Evolutionary conservation across 768 basidiomycete species (phyloP).

Genomic region (Lentinula edodes): DNA sequence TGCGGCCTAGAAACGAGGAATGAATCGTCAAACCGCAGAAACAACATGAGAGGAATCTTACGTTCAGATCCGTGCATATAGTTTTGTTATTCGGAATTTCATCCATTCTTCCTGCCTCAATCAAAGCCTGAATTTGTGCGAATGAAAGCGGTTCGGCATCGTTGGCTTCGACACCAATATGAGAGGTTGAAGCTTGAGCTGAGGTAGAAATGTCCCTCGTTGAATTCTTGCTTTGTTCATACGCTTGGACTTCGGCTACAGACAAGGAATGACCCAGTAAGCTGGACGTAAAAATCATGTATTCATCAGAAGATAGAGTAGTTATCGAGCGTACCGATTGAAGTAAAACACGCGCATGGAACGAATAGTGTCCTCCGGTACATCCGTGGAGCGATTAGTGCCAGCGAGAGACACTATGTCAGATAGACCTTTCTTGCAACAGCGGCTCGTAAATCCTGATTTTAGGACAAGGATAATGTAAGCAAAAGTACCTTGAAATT

Average conservation of each 20-base stretch:
- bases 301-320: neutral
- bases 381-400: slow-evolving; percentile 23
- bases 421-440: slow-evolving; percentile 58
- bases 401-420: slow-evolving; percentile 40
- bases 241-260: slow-evolving; percentile 34
- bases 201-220: no score
- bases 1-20: slow-evolving; percentile 34
- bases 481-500: slow-evolving; percentile 48
- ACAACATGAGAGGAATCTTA: slow-evolving; percentile 24
- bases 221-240: slow-evolving; percentile 20
- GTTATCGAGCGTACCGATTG: slow-evolving; percentile 38
- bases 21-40: neutral
- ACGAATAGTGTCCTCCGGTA: slow-evolving; percentile 42
- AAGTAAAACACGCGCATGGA: slow-evolving; percentile 68
- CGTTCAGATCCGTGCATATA: slow-evolving; percentile 65
- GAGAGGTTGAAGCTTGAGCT: neutral
- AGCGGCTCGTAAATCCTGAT: slow-evolving; percentile 7
- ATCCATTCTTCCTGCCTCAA: slow-evolving; percentile 66
- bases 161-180: neutral
- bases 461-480: neutral
- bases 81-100: slow-evolving; percentile 75
- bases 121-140: slow-evolving; percentile 61
- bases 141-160: slow-evolving; percentile 43
- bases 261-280: slow-evolving; percentile 36
- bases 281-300: slow-evolving; percentile 16